Base-by-base conservation (phyloP, 2,329 filamentous ascomycete genomes). In the Fusarium newnesense region DNA sequence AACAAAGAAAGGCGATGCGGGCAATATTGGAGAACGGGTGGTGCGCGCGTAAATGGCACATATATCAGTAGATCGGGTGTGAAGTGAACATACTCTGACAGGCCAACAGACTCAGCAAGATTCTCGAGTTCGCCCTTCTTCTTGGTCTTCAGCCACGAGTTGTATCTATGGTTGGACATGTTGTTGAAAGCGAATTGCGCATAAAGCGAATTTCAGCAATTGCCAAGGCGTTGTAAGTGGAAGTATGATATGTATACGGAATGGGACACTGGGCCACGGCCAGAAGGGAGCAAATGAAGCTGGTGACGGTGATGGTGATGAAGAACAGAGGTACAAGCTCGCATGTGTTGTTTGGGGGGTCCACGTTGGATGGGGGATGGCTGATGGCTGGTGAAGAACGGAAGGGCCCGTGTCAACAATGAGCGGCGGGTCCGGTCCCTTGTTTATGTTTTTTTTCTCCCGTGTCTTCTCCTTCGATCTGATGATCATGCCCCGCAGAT, bases 121-220 rank as follows among this genome's bases (percentile, higher is more conserved):
- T 93, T 92, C 76, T 90, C 82, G 64, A 97, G 89, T 74, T 96
- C 94, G 77, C 87, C 87, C 87, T 97, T 97, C 85, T 93, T 92
- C 88, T 96, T 93, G 81, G 89, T 88, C 82, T 91, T 89, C 80
- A 97, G 87, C 90, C 93, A 97, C 76, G 90, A 89, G 80, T 92
- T 90, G 67, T 73, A 73, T 47, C 61, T 71, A 34, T 71, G 70
- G 77, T 80, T 88, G 73, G 77, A 74, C 70, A 77, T 79, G 49
- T 65, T 76, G 65, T 58, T 28, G 28, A 47, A 46, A 43, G 54
- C n/a, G 36, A 42, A 37, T 30, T 30, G 34, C 80, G 83, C 81
- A 77, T 70, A 67, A 50, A 66, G 46, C 67, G 40, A 58, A 60
- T 42, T 39, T 43, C 44, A 49, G 47, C 21, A 59, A 64, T 24